Evolutionary conservation across 345 rosid genomes (phyloP).

Genomic region (Hypericum androsaemum): DNA sequence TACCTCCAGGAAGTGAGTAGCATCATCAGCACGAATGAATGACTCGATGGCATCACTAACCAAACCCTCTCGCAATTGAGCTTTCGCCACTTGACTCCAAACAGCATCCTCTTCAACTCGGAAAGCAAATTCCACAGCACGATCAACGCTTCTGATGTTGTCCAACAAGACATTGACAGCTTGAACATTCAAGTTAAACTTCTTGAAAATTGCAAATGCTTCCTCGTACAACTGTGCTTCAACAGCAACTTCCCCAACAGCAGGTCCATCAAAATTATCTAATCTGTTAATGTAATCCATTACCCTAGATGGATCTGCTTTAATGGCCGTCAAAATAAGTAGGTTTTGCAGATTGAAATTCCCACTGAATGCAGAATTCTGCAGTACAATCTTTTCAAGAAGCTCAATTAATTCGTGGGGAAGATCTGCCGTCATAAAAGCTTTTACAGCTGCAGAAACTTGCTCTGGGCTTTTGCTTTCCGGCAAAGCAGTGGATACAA

Average conservation of each 20-base stretch:
- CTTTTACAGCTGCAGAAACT: constrained; percentile 79
- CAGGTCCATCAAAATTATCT: constrained; percentile 98
- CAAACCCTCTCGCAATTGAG: constrained; percentile 87
- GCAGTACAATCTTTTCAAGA: constrained; percentile 92
- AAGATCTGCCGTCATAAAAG: constrained; percentile 75
- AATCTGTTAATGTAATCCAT: constrained; percentile 95
- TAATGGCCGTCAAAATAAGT: constrained; percentile 89
- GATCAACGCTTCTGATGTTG: constrained; percentile 58
- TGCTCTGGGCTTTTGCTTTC: constrained; percentile 89
- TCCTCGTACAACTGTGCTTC: constrained; percentile 85
- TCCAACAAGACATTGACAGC: constrained; percentile 67
- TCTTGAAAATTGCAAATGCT: constrained; percentile 77
- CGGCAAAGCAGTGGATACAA: constrained; percentile 90
- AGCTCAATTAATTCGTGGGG: constrained; percentile 79
- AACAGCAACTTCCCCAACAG: constrained; percentile 93
- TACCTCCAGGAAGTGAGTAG: constrained; percentile 67
- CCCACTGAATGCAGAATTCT: constrained; percentile 97
- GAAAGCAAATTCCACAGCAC: constrained; percentile 94
- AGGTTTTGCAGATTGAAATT: constrained; percentile 93
- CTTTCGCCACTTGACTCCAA: constrained; percentile 95
- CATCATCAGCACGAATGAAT: constrained; percentile 89
- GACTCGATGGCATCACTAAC: constrained; percentile 96
- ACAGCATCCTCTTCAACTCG: constrained; percentile 96
- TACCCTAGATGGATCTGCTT: constrained; percentile 92
- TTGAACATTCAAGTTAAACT: constrained; percentile 70